Evolutionary conservation across 441 rosid genomes (phyloP).

Genomic region (Croton laevigatus): DNA sequence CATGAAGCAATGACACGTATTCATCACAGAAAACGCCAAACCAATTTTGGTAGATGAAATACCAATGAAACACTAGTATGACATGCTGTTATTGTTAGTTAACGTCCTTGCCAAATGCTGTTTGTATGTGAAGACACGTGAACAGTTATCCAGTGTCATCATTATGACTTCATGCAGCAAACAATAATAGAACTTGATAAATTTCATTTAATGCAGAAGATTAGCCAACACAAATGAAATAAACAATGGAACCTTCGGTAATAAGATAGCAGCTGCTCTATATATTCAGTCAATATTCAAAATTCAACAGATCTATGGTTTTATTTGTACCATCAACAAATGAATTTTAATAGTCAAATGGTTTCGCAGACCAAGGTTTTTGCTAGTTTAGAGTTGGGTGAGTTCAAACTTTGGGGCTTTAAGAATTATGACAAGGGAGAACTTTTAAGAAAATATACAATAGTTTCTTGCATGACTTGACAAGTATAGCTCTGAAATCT

Average conservation of each 20-base stretch:
- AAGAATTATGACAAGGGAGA: background rate
- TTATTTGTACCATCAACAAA: background rate
- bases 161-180: background rate
- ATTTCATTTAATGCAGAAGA: slow-evolving; percentile 5
- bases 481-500: background rate
- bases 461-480: background rate
- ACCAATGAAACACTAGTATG: background rate
- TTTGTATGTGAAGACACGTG: background rate
- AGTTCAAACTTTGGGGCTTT: background rate
- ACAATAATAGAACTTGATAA: background rate
- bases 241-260: background rate
- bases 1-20: background rate
- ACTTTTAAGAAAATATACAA: background rate
- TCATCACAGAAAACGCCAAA: background rate
- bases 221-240: background rate
- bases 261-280: background rate
- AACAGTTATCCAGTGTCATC: background rate
- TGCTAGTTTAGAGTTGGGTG: background rate
- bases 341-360: background rate
- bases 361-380: background rate
- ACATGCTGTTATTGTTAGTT: background rate
- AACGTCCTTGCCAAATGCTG: background rate
- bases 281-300: background rate
- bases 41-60: background rate
- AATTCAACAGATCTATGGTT: background rate